Evolutionary conservation across 1,139 yeast species (phyloP), one percentile per base, ranked within the genome.

Genomic region (Debaryomyces udenii): DNA sequence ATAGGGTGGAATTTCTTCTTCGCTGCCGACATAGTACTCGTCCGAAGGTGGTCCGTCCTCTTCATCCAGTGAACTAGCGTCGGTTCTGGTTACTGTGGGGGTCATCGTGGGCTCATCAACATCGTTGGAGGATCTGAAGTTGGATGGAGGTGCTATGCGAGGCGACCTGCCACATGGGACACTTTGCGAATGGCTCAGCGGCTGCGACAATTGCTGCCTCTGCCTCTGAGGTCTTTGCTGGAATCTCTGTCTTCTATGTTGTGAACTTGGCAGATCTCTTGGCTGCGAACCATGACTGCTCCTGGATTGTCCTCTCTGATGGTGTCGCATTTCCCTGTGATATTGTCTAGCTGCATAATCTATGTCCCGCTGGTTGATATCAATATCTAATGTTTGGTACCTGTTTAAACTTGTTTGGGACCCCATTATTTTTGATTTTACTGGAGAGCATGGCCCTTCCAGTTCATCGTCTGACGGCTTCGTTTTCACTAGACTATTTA

Each of bases 1-100:
- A 45, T 71, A 72, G 1, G 76, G 70, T 3, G 78, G 78, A 2
- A 64, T 55, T 27, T 64, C 65, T 28, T 61, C 64, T 6, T 41
- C 44, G 9, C 26, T 27, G 9, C 27, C 39, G 4, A 41, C 42
- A 34, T 58, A 55, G 35, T 59, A 62, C 36, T 59, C 57, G 22
- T 47, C 47, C 9, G 60, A 59, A 4, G 61, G 59, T 16, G 40
- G 36, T 27, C 3, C 15, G 34, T 42, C 50, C 36, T 15, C 48
- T 35, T 22, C 45, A 5, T 20, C 10, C 17, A 27, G 17, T 11
- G 32, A 11, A n/a, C 11, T 10, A 6, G 11, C 11, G 28, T 9
- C 15, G 31, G 9, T n/a, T 27, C 29, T 6, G 10, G 29, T 7
- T 27, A 6, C 29, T 27, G 29, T 22, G 24, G 9, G 6, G 9